Conservation (phyloP, 306 rosid genomes). For the Abrus precatorius region DNA sequence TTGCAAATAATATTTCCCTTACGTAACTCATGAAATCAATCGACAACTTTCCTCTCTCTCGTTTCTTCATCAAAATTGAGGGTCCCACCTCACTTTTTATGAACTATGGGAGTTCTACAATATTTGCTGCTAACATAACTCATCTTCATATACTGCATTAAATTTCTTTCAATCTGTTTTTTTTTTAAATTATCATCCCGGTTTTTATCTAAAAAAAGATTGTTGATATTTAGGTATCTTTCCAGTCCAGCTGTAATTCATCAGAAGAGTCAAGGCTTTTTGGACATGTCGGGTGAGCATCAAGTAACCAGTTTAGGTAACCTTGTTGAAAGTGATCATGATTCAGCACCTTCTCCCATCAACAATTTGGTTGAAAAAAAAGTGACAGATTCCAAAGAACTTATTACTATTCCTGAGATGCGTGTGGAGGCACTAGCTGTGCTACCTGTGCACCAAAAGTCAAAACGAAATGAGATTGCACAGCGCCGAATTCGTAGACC, state of each 20-base stretch:
- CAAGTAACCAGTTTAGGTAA: constrained; percentile 54
- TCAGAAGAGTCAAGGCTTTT: constrained; percentile 52
- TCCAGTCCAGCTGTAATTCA: constrained; percentile 51
- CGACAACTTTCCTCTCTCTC: constrained; percentile 7
- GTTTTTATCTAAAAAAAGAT: neutral
- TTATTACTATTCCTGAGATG: constrained; percentile 65
- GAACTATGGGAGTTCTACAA: neutral
- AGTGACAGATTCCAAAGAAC: constrained; percentile 62
- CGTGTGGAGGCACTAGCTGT: constrained; percentile 58
- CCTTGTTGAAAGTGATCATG: constrained; percentile 73
- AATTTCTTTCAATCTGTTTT: constrained; percentile 21
- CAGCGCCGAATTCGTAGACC: constrained; percentile 89
- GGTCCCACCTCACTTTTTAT: neutral
- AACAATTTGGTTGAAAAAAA: constrained; percentile 54
- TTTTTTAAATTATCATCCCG: constrained; percentile 24
- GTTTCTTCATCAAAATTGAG: neutral
- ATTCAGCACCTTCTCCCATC: constrained; percentile 73
- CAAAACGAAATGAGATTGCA: constrained; percentile 65
- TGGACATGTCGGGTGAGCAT: constrained; percentile 56
- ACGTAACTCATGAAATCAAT: neutral
- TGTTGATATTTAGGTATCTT: constrained; percentile 56
- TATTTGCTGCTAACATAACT: neutral
- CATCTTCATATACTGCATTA: constrained; percentile 6
- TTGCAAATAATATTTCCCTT: neutral
- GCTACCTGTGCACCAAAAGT: constrained; percentile 66